These are phyloP conservation scores for Xylaria sp. DNA, from an alignment of 2,329 filamentous ascomycete genomes.

Conservation along the genomic window DNA sequence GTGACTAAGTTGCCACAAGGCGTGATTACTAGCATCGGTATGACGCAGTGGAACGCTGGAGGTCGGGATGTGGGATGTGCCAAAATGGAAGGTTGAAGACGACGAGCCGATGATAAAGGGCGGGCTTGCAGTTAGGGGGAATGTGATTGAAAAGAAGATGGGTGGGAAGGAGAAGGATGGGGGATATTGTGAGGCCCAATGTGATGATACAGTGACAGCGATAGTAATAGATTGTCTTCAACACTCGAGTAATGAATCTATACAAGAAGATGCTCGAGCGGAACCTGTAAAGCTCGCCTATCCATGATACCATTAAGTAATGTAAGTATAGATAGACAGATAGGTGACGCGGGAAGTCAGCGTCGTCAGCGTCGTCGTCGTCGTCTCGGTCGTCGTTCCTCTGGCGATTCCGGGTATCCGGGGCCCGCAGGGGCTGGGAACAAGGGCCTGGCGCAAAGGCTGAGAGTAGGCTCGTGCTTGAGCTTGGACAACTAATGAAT, in stretches of 20 bases:
- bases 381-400: neutral
- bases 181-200: neutral
- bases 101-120: neutral
- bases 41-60: neutral
- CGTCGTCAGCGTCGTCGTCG: neutral
- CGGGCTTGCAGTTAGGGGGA: neutral
- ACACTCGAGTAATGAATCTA: neutral
- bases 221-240: neutral
- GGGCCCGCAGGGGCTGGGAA: neutral
- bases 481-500: neutral
- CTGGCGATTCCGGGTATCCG: neutral
- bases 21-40: slow-evolving; percentile 5
- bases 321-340: neutral
- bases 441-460: too few species aligned
- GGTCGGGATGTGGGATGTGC: neutral
- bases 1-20: neutral
- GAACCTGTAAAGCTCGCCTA: neutral
- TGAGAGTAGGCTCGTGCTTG: neutral
- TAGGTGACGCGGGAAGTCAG: neutral
- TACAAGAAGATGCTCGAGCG: neutral
- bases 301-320: neutral
- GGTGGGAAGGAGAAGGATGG: neutral
- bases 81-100: slow-evolving; percentile 11
- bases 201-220: neutral
- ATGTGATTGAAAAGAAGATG: neutral